phyloP scores from a whole-genome alignment of 2,329 filamentous ascomycete genomes.

The Tolypocladium endophyticum region DNA sequence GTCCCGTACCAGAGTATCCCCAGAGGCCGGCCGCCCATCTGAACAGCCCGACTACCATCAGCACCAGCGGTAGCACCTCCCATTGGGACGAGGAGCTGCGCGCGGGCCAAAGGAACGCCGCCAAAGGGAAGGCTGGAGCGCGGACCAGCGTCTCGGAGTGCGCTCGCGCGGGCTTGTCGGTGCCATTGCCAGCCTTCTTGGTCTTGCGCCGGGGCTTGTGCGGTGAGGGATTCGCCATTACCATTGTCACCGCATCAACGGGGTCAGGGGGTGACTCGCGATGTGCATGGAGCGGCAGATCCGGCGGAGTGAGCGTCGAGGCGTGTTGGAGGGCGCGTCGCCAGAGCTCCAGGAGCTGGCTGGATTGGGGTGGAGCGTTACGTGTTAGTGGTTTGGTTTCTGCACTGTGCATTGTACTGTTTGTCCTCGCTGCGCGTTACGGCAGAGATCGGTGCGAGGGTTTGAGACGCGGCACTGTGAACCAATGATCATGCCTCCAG shows the following conservation, averaged over 20 bases:
- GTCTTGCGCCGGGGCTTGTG: conserved; percentile 50
- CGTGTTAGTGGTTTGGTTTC: neutral
- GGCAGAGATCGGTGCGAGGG: neutral
- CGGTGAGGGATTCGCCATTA: conserved; percentile 42
- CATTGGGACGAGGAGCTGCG: conserved; percentile 80
- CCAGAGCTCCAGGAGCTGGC: neutral
- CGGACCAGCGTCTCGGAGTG: conserved; percentile 35
- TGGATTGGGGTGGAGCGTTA: neutral
- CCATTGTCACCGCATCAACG: conserved; percentile 16
- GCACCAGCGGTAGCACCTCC: conserved; percentile 75
- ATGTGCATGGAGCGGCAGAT: neutral
- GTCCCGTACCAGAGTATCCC: conserved; percentile 73
- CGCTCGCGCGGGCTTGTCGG: conserved; percentile 20
- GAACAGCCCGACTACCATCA: conserved; percentile 87
- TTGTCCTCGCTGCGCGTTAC: neutral
- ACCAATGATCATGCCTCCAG: neutral
- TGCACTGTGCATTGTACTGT: neutral
- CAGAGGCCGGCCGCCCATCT: conserved; percentile 87
- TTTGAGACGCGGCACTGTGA: neutral
- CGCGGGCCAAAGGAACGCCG: conserved; percentile 89
- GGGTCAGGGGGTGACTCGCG: neutral
- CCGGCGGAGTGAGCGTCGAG: neutral
- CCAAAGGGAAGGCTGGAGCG: conserved; percentile 74
- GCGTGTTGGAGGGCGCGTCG: neutral
- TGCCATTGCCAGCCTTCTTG: conserved; percentile 36